Percentiles rank a stretch among this genome's conserved stretches.
Conservation (phyloP, 2,329 filamentous ascomycete species). For the Triangularia setosa region DNA sequence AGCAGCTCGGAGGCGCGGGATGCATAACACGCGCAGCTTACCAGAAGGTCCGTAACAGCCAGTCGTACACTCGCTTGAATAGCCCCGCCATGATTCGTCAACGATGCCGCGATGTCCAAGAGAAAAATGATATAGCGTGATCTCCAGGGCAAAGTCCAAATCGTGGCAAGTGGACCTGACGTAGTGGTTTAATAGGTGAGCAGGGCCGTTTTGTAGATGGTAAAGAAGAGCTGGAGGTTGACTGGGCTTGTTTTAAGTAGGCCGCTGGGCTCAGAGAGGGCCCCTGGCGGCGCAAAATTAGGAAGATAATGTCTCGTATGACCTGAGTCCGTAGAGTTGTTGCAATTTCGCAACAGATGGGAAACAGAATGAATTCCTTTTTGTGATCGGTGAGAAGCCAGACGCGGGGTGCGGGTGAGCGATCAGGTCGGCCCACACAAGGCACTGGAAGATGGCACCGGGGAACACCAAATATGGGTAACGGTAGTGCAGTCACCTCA, state of each 20-base stretch:
- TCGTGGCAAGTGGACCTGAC: not conserved
- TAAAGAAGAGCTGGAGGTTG: conserved; percentile 18
- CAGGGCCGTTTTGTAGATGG: not conserved
- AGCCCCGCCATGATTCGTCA: conserved; percentile 73
- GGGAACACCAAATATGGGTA: conserved; percentile 24
- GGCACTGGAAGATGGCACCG: conserved; percentile 20
- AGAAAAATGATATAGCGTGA: conserved; percentile 1
- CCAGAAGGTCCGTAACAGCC: conserved; percentile 97
- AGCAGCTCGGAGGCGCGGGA: conserved; percentile 21
- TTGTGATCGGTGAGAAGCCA: conserved; percentile 24
- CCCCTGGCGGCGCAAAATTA: conserved; percentile 27
- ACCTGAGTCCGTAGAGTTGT: conserved; percentile 23
- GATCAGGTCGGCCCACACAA: conserved; percentile 25
- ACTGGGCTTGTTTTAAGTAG: conserved; percentile 35
- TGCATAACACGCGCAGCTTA: conserved; percentile 45
- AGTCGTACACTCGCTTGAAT: conserved; percentile 95
- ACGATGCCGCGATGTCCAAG: conserved; percentile 1
- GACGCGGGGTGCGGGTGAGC: conserved; percentile 22
- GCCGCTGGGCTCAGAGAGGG: conserved; percentile 33
- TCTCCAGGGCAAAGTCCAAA: not conserved
- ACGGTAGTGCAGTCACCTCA: conserved; percentile 24
- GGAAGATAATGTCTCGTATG: conserved; percentile 43
- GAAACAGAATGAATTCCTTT: conserved; percentile 20
- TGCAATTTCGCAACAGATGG: conserved; percentile 23
- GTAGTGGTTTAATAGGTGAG: not conserved